These are phyloP conservation scores for Corylus heterophylla DNA, from an alignment of 306 rosid genomes.

Conservation along the genomic window DNA sequence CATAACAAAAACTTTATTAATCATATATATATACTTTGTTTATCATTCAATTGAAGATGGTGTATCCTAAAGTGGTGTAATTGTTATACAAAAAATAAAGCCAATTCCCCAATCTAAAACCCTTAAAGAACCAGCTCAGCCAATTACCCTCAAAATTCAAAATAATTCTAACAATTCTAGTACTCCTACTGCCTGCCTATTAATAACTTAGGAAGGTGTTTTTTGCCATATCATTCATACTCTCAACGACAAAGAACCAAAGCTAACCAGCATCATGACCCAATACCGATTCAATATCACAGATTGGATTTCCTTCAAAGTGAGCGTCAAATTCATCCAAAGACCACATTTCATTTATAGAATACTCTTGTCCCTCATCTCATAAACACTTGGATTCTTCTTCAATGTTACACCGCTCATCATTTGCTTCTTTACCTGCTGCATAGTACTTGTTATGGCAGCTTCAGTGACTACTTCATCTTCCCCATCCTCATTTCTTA, in stretches of 20 bases:
- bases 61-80: no score
- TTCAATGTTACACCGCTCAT: conserved; percentile 27
- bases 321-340: conserved; percentile 58
- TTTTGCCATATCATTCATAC: conserved; percentile 56
- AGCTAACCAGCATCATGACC: conserved; percentile 21
- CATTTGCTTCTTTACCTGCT: conserved; percentile 37
- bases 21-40: no score
- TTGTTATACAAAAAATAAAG: no score
- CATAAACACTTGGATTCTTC: not conserved
- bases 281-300: conserved; percentile 26
- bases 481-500: conserved; percentile 24
- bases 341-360: conserved; percentile 64
- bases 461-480: conserved; percentile 33
- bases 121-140: not conserved
- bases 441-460: conserved; percentile 21
- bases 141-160: conserved; percentile 2
- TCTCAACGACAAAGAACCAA: conserved; percentile 32
- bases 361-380: conserved; percentile 31
- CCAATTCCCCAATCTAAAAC: not conserved
- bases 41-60: no score
- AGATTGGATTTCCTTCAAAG: conserved; percentile 34
- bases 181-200: conserved; percentile 35
- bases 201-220: conserved; percentile 48
- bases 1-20: no score
- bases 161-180: conserved; percentile 7